phyloP scores from a whole-genome alignment of 2,329 filamentous ascomycete species.

The Ceratocystis cacaofunesta region DNA sequence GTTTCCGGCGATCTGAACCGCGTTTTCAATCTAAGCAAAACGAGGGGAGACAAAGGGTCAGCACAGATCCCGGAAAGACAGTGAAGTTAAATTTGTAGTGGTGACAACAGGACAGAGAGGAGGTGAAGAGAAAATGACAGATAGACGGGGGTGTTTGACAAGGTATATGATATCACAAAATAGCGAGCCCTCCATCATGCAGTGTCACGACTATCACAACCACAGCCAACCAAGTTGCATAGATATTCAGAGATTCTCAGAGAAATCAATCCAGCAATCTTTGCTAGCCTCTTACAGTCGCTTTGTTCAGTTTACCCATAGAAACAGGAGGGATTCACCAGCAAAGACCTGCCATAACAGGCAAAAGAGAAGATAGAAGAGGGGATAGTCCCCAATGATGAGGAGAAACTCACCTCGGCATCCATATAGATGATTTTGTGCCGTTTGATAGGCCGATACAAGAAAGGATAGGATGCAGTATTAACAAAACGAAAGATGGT shows the following conservation, averaged over 20 bases:
- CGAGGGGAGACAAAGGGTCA: too few species aligned
- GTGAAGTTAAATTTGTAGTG: not conserved
- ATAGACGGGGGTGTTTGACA: not conserved
- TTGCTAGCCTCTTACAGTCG: not conserved
- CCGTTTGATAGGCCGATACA: not conserved
- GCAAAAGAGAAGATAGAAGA: not conserved
- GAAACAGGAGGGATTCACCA: too few species aligned
- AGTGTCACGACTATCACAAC: not conserved
- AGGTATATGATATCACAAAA: not conserved
- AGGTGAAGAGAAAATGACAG: not conserved
- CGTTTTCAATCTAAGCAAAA: constrained; percentile 61
- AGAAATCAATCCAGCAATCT: too few species aligned
- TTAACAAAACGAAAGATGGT: not conserved
- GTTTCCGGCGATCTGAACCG: constrained; percentile 86
- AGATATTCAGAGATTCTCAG: too few species aligned
- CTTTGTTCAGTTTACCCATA: too few species aligned
- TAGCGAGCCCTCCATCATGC: not conserved
- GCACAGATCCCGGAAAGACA: too few species aligned
- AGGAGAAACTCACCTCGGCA: constrained; percentile 13
- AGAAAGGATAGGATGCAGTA: not conserved
- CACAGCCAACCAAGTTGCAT: too few species aligned
- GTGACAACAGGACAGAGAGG: not conserved
- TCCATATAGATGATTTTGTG: constrained; percentile 15
- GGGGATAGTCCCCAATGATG: not conserved
- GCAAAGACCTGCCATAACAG: too few species aligned